Percentiles rank a stretch among this genome's conserved stretches.
phyloP scores from a whole-genome alignment of 768 basidiomycete genomes.

The Pleurotus salmoneostramineus region DNA sequence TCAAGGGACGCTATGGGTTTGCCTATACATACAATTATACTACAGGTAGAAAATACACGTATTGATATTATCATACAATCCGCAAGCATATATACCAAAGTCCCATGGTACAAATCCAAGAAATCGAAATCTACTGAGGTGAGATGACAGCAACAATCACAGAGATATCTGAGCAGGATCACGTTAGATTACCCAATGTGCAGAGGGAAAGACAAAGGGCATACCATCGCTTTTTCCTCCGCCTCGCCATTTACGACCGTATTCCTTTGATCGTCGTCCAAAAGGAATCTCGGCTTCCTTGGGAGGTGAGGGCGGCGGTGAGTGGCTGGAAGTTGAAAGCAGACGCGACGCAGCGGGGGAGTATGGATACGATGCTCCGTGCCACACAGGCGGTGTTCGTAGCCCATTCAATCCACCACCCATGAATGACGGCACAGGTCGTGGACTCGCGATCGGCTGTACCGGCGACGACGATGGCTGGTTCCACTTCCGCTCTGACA shows the following conservation, averaged over 20 bases:
- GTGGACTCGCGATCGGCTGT: neutral
- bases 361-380: neutral
- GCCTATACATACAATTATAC: no score
- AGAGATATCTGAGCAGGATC: slow-evolving; percentile 48
- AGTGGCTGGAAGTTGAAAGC: neutral
- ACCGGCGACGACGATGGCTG: neutral
- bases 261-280: slow-evolving; percentile 71
- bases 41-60: no score
- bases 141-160: slow-evolving; percentile 65
- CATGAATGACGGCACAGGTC: neutral
- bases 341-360: neutral
- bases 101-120: no score
- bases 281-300: slow-evolving; percentile 69
- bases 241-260: slow-evolving; percentile 67
- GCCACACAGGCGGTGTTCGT: neutral
- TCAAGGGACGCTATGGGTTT: no score
- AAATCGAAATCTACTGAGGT: neutral
- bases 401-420: neutral
- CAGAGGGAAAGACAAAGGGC: slow-evolving; percentile 9
- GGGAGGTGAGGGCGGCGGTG: neutral
- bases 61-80: no score
- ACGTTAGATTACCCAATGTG: slow-evolving; percentile 26
- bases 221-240: slow-evolving; percentile 79
- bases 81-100: no score
- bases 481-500: slow-evolving; percentile 43